Base-by-base conservation (phyloP, 1,284 basidiomycete species). In the Anthracocystis walkeri region DNA sequence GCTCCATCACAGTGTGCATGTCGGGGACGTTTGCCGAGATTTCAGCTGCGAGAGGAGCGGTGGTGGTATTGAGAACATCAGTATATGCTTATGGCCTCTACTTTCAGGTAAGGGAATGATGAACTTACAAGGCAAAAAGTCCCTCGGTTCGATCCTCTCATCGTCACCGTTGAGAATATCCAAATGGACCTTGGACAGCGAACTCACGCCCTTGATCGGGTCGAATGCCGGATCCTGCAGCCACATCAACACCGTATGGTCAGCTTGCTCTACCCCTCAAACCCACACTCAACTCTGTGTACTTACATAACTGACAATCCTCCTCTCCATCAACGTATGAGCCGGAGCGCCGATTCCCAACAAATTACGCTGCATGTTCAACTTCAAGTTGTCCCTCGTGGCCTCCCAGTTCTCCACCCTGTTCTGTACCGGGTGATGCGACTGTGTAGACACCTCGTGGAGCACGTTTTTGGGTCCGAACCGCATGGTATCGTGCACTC, bases 291-390 rank as follows among this genome's bases (percentile, higher is more conserved):
- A 21, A 16, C 45, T 14, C 45, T 4, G 1, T 14, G 4, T 55
- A 87, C 91, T 82, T 80, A 95, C 95, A 68, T 90, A 86, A 55
- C 89, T 86, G 16, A 94, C 93, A 51, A 95, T 89, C 88, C 92
- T 93, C 81, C 95, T 89, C 86, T 99, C 96, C 96, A 99, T 98
- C 79, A 96, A 88, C 64, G 91, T 88, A 48, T 95, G 89, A 85
- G 97, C 89, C 6, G 96, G 96, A 40, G 92, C 91, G 78, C 93
- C 93, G 75, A 98, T 85, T 41, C 96, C 96, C 82, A 92, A 92
- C 41, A 91, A 86, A 86, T 95, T 91, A 59, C 95, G 90, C 84
- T 94, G 90, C 86, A 97, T 87, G 48, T 90, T 94, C 68, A 97
- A 88, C 85, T 92, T 92, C 63, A 95, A 85, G 85, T 92, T 92